Base-by-base conservation (phyloP, 2,329 filamentous ascomycete species). In the Paracoccidioides brasiliensis region DNA sequence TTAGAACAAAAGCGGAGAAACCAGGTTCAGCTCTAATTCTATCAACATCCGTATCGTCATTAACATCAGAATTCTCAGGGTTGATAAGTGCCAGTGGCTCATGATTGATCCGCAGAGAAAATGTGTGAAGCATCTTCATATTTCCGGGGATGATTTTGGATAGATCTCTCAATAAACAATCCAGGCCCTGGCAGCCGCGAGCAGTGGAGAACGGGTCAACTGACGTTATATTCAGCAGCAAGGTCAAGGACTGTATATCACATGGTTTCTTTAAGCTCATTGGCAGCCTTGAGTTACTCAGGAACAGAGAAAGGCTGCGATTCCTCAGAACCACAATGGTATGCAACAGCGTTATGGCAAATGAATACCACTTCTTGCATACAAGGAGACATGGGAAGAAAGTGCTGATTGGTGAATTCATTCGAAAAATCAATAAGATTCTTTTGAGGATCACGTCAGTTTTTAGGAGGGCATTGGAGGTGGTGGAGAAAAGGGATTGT, bases 301-400 rank as follows among this genome's bases (percentile, higher is more conserved):
- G 37, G 53, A 51, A 45, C 9, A 7, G 14, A 37, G 4, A 14
- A 37, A 55, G 37, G 38, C 22, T 55, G 2, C 35, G 15, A 22
- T 43, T 55, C 30, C 15, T 37, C 15, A 55, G 28, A 8, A 55
- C 37, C 9, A 44, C 38, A 43, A 42, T n/a, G 3, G 28, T 30
- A 14, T 52, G 32, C 41, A 43, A 22, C 14, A 44, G 5, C 3
- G 12, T 6, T 32, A 42, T 28, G 10, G 44, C 53, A 45, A 38
- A 41, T 9, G 28, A 10, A 52, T 50, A 32, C 56, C 54, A 58
- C 12, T 41, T 43, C 33, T 49, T 51, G 53, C 55, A 56, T 5
- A 58, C 57, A 7, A 22, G 28, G 10, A 56, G 30, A 22, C 46
- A 54, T 2, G 50, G 53, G 2, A 53, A 30, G 22, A 60, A 59